A percentile compares a stretch with the other conserved stretches of the same genome.
These are phyloP conservation scores for Diaporthe sp. DNA, from an alignment of 2,329 filamentous ascomycete species.

Conservation along the genomic window DNA sequence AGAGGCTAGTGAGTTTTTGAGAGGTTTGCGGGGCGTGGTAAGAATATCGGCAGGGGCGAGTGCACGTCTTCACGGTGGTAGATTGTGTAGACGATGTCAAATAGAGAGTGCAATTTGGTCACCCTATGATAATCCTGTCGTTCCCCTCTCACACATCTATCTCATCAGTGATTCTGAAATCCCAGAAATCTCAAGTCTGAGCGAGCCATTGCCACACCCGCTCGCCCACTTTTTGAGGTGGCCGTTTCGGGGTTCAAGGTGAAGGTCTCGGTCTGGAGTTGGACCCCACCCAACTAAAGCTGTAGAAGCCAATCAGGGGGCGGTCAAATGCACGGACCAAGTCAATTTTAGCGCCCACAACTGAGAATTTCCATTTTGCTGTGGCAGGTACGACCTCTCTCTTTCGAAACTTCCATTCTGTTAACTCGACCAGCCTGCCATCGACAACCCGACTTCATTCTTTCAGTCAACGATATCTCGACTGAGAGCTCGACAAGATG, in stretches of 20 bases:
- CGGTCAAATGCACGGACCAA: conserved; percentile 21
- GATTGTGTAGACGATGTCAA: background rate
- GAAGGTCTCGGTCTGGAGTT: background rate
- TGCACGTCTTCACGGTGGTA: background rate
- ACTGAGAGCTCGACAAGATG: conserved; percentile 67
- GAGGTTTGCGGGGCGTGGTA: background rate
- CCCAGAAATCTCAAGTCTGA: conserved; percentile 9
- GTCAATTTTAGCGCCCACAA: conserved; percentile 36
- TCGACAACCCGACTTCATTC: conserved; percentile 43
- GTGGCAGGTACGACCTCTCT: conserved; percentile 13
- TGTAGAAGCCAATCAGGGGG: background rate
- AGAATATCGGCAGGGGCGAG: background rate
- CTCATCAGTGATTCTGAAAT: background rate
- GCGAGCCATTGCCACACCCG: background rate
- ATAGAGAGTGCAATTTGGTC: background rate
- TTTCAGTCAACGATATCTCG: conserved; percentile 40
- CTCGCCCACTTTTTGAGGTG: conserved; percentile 18
- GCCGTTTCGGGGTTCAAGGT: background rate
- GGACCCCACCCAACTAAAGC: background rate
- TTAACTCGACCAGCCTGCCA: conserved; percentile 30
- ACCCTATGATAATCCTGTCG: background rate
- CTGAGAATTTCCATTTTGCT: conserved; percentile 33
- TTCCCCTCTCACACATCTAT: background rate
- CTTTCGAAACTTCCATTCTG: conserved; percentile 29
- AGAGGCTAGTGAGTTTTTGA: background rate